A percentile compares a stretch with the other conserved stretches of the same genome.
phyloP scores from a whole-genome alignment of 2,329 filamentous ascomycete species.

The Emydomyces testavorans region DNA sequence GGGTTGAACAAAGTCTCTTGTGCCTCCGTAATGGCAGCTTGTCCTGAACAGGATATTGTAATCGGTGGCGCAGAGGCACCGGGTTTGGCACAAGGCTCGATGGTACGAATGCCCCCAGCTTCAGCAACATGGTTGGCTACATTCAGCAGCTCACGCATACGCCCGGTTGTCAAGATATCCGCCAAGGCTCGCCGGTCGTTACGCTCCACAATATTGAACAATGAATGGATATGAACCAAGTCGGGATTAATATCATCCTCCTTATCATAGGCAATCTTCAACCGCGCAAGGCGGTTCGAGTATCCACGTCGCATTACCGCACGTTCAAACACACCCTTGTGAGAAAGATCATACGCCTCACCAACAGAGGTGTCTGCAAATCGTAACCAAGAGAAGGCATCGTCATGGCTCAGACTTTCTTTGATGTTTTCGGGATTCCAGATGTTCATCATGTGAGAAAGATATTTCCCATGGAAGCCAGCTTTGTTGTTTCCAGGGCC shows the following conservation, averaged over 20 bases:
- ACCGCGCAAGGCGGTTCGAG: conserved; percentile 49
- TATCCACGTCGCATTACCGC: conserved; percentile 48
- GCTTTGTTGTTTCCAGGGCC: conserved; percentile 61
- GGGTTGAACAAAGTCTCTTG: conserved; percentile 69
- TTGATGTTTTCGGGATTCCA: conserved; percentile 72
- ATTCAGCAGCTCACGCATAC: conserved; percentile 66
- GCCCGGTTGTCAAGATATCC: conserved; percentile 59
- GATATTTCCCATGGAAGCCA: conserved; percentile 67
- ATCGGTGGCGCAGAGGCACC: conserved; percentile 75
- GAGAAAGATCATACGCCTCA: conserved; percentile 60
- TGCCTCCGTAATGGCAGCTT: conserved; percentile 49
- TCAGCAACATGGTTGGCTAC: conserved; percentile 56
- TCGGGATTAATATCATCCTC: conserved; percentile 50
- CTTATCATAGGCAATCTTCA: conserved; percentile 56
- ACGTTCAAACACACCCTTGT: conserved; percentile 60
- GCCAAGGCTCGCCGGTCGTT: conserved; percentile 55
- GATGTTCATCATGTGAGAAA: conserved; percentile 77
- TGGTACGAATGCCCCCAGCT: conserved; percentile 58
- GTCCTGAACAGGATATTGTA: conserved; percentile 63
- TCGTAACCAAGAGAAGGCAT: conserved; percentile 77
- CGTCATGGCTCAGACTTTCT: conserved; percentile 45
- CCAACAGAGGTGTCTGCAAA: conserved; percentile 67
- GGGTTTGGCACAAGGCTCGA: conserved; percentile 74
- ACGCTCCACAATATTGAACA: conserved; percentile 69
- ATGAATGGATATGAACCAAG: conserved; percentile 60